These are phyloP conservation scores for Astragalus glycyphyllos DNA, from an alignment of 306 rosid species.

Conservation along the genomic window DNA sequence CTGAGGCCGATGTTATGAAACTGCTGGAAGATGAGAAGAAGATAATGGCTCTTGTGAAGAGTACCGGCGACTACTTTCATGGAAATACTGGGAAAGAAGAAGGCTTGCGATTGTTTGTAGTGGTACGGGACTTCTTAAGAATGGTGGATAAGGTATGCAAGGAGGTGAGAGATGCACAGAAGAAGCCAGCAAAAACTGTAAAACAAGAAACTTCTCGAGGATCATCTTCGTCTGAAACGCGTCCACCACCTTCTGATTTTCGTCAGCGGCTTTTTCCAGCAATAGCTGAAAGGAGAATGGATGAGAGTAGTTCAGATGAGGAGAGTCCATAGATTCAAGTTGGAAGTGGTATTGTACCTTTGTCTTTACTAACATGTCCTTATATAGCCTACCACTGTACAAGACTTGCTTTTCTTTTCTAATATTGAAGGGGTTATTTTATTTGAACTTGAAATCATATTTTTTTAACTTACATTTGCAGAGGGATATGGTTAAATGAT, in stretches of 20 bases:
- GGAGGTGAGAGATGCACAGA: conserved; percentile 65
- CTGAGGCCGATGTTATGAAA: conserved; percentile 63
- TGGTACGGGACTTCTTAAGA: conserved; percentile 83
- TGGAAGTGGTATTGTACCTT: conserved; percentile 51
- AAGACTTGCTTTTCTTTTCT: conserved; percentile 2
- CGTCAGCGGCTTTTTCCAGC: conserved; percentile 78
- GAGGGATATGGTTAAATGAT: conserved; percentile 35
- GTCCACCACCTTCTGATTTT: conserved; percentile 53
- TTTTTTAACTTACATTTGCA: conserved; percentile 32
- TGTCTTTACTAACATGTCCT: conserved; percentile 31
- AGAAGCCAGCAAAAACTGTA: conserved; percentile 46
- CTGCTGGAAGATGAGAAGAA: conserved; percentile 85
- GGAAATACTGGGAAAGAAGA: conserved; percentile 84
- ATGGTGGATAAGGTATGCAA: conserved; percentile 82
- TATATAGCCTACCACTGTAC: conserved; percentile 16
- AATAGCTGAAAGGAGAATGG: conserved; percentile 66
- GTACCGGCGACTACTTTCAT: conserved; percentile 93
- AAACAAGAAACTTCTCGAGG: conserved; percentile 56
- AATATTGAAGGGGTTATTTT: conserved; percentile 25
- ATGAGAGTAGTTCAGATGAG: conserved; percentile 80
- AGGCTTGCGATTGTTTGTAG: conserved; percentile 74
- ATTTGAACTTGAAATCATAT: conserved; percentile 30
- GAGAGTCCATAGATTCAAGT: conserved; percentile 67
- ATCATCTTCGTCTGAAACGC: conserved; percentile 53
- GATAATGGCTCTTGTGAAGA: conserved; percentile 81